Evolutionary conservation across 2,329 filamentous ascomycete species (phyloP).

Genomic region (Aspergillus brunneoviolaceus): DNA sequence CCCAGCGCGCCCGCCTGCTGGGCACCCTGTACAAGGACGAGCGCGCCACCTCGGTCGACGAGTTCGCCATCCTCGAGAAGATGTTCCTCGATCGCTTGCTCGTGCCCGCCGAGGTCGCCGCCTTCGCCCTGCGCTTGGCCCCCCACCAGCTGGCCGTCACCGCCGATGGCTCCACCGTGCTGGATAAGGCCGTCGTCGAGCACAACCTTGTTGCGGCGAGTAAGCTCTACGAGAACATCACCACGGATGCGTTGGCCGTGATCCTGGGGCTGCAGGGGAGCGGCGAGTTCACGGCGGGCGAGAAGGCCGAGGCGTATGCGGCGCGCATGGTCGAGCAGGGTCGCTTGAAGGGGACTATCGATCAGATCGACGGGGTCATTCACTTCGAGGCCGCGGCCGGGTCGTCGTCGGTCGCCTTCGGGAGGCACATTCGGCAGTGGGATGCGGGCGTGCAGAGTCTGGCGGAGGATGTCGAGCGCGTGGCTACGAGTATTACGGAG

Average conservation of each 20-base stretch:
- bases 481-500: slow-evolving; percentile 76
- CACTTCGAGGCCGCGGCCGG: slow-evolving; percentile 68
- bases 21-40: slow-evolving; percentile 93
- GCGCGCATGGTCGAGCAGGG: slow-evolving; percentile 96
- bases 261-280: slow-evolving; percentile 69
- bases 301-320: slow-evolving; percentile 85
- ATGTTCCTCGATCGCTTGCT: slow-evolving; percentile 92
- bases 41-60: slow-evolving; percentile 68
- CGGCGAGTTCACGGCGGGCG: slow-evolving; percentile 51
- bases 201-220: slow-evolving; percentile 91
- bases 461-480: slow-evolving; percentile 84
- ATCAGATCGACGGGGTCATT: slow-evolving; percentile 87
- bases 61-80: slow-evolving; percentile 90
- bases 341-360: slow-evolving; percentile 80
- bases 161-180: slow-evolving; percentile 85
- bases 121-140: slow-evolving; percentile 76
- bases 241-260: slow-evolving; percentile 70
- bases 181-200: slow-evolving; percentile 90
- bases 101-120: slow-evolving; percentile 74
- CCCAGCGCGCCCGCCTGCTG: slow-evolving; percentile 74
- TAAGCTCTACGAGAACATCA: slow-evolving; percentile 74
- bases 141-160: slow-evolving; percentile 90
- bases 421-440: slow-evolving; percentile 77
- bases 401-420: slow-evolving; percentile 58
- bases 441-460: slow-evolving; percentile 83